A percentile compares a stretch with the other conserved stretches of the same genome.
Conservation (phyloP, 75 land plant species). For the Azolla pinnata region DNA sequence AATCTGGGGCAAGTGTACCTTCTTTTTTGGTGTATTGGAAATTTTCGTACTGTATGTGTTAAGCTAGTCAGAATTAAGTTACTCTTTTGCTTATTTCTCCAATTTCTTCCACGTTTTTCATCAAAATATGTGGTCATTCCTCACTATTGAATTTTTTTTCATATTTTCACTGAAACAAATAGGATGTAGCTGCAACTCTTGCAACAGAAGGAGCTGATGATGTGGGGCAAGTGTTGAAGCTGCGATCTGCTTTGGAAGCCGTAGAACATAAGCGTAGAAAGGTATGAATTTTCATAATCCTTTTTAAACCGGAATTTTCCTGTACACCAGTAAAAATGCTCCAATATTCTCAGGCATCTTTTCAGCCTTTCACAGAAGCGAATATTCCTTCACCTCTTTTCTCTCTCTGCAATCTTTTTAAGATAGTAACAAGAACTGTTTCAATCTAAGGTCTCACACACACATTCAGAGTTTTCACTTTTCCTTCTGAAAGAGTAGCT, state of each 20-base stretch:
- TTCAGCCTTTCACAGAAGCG: neutral
- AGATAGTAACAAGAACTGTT: no score
- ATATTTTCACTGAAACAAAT: no score
- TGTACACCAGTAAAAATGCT: no score
- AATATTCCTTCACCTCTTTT: neutral
- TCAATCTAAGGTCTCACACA: no score
- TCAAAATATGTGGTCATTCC: no score
- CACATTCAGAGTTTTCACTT: no score
- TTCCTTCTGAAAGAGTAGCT: no score
- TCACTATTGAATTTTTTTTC: no score
- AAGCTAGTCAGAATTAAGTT: neutral
- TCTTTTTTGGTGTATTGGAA: no score
- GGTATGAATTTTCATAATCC: constrained; percentile 27
- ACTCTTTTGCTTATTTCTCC: neutral
- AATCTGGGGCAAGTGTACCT: no score
- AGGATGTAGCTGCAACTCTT: constrained; percentile 97
- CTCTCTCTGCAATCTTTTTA: neutral
- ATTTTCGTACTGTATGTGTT: neutral
- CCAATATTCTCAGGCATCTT: neutral
- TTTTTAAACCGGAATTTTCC: no score
- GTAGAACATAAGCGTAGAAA: constrained; percentile 95
- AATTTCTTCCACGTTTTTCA: neutral
- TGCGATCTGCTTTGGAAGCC: constrained; percentile 92
- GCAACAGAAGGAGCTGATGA: constrained; percentile 97
- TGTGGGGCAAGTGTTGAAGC: constrained; percentile 51